These are phyloP conservation scores for Primulina eburnea DNA, from an alignment of 257 asterid genomes.

Conservation along the genomic window DNA sequence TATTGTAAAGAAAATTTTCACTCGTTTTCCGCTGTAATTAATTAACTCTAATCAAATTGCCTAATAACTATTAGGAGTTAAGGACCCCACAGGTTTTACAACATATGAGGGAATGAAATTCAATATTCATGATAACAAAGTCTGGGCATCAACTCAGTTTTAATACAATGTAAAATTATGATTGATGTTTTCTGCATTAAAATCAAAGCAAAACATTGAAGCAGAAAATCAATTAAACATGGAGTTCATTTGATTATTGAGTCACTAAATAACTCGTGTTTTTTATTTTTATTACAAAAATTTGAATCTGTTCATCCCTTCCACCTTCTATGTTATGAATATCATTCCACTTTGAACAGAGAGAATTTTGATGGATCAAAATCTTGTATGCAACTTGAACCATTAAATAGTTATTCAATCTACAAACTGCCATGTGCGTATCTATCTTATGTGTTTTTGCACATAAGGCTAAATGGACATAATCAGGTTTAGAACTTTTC, in stretches of 20 bases:
- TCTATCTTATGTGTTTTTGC: not conserved
- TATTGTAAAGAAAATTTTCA: too few species aligned
- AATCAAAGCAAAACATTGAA: not conserved
- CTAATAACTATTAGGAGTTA: too few species aligned
- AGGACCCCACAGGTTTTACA: too few species aligned
- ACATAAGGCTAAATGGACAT: not conserved
- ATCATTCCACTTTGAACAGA: not conserved
- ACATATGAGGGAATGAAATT: slow-evolving; percentile 3
- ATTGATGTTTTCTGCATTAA: not conserved
- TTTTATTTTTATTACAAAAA: slow-evolving; percentile 1
- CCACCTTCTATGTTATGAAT: not conserved
- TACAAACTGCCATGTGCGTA: slow-evolving; percentile 8
- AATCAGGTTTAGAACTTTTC: slow-evolving; percentile 8
- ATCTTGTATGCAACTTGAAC: slow-evolving; percentile 1
- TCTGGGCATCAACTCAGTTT: not conserved
- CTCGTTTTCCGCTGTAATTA: too few species aligned
- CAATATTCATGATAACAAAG: not conserved
- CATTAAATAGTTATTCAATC: slow-evolving; percentile 11
- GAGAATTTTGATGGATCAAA: not conserved
- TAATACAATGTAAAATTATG: not conserved
- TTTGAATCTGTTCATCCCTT: slow-evolving; percentile 3
- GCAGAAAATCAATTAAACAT: slow-evolving; percentile 18
- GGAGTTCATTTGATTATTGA: slow-evolving; percentile 6
- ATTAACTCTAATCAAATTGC: too few species aligned
- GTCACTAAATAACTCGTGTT: not conserved